phyloP scores from a whole-genome alignment of 2,329 filamentous ascomycete species.

The Trichoderma breve region DNA sequence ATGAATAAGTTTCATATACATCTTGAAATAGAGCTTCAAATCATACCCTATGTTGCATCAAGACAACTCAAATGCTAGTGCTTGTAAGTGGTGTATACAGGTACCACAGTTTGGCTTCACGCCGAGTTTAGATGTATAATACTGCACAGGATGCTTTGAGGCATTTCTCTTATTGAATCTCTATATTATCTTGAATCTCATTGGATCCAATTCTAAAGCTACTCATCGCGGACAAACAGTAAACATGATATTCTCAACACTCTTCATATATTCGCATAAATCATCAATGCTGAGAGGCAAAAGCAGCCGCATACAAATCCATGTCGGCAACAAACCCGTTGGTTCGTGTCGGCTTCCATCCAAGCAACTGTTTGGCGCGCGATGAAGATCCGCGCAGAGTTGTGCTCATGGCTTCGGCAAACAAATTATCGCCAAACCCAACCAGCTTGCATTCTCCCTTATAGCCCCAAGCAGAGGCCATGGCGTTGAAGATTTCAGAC shows the following conservation, averaged over 20 bases:
- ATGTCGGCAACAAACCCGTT: constrained; percentile 17
- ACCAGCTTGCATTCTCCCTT: constrained; percentile 15
- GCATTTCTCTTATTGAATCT: not conserved
- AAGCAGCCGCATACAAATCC: constrained; percentile 20
- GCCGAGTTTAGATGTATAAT: rapidly evolving
- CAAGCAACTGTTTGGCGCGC: constrained; percentile 20
- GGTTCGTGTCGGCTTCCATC: constrained; percentile 19
- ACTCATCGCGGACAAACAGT: not conserved
- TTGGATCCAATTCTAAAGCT: not conserved
- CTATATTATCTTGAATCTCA: not conserved
- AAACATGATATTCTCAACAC: not conserved
- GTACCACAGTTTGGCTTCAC: not conserved
- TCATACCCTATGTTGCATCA: rapidly evolving
- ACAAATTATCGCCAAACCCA: constrained; percentile 16
- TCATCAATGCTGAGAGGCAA: constrained; percentile 19
- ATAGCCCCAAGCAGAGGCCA: constrained; percentile 12
- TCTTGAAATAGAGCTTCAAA: not conserved
- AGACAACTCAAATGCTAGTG: not conserved
- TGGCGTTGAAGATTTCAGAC: constrained; percentile 16
- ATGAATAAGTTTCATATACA: not conserved
- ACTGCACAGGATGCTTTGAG: not conserved
- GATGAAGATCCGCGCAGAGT: constrained; percentile 19
- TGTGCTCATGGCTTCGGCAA: constrained; percentile 22
- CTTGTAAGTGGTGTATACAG: no score
- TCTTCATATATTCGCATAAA: not conserved